Conservation (phyloP, 75 land plant species). For the Pinus taeda region DNA sequence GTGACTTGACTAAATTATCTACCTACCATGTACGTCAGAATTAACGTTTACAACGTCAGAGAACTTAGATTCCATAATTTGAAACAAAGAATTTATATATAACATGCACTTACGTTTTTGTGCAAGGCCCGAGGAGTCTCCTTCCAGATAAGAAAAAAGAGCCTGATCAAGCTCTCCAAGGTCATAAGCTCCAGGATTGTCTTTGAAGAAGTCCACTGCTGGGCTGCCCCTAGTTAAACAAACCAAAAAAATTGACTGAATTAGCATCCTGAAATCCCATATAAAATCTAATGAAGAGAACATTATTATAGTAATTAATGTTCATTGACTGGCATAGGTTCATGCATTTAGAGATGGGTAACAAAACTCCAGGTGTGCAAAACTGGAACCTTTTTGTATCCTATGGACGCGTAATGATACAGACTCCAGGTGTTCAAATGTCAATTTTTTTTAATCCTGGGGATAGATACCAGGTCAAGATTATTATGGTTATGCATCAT, state of each 20-base stretch:
- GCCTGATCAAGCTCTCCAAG: slow-evolving; percentile 73
- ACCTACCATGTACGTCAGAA: not conserved
- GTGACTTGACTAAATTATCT: too few species aligned
- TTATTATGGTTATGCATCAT: too few species aligned
- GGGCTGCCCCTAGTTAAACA: not conserved
- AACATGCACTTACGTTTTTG: slow-evolving; percentile 30
- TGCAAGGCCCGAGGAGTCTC: slow-evolving; percentile 26
- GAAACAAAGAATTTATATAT: not conserved
- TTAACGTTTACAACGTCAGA: not conserved
- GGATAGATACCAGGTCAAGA: too few species aligned
- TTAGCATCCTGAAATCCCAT: not conserved
- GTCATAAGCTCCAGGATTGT: slow-evolving; percentile 43
- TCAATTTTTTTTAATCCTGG: too few species aligned
- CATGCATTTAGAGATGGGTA: not conserved
- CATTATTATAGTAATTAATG: not conserved
- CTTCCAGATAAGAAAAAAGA: slow-evolving; percentile 57
- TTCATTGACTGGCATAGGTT: not conserved
- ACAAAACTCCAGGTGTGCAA: not conserved
- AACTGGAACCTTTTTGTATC: not conserved
- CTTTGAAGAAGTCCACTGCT: slow-evolving; percentile 8
- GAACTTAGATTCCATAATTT: not conserved
- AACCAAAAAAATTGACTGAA: not conserved
- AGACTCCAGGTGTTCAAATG: too few species aligned
- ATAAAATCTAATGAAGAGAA: not conserved
- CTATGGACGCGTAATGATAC: not conserved